A percentile compares a stretch with the other conserved stretches of the same genome.
Conservation (phyloP, 352 stramenopile species). For the Pythium coloratum region DNA sequence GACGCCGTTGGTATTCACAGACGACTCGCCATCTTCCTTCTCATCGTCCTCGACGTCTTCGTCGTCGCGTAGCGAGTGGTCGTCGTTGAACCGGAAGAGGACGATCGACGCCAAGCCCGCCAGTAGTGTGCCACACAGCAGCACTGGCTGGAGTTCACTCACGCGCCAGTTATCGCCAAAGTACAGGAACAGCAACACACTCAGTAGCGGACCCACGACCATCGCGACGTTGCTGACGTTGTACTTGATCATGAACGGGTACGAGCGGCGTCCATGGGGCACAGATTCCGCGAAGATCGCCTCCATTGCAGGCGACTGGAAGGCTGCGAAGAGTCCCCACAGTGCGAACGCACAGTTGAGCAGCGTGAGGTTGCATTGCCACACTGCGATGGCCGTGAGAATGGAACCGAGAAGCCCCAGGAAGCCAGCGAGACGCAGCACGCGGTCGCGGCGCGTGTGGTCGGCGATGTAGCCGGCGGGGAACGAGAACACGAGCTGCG, state of each 20-base stretch:
- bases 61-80: constrained; percentile 43
- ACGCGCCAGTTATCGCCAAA: constrained; percentile 68
- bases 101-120: constrained; percentile 43
- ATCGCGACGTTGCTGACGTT: constrained; percentile 74
- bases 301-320: constrained; percentile 74
- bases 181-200: constrained; percentile 63
- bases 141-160: constrained; percentile 52
- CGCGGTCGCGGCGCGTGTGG: constrained; percentile 63
- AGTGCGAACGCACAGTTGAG: constrained; percentile 68
- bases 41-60: constrained; percentile 17
- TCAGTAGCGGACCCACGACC: constrained; percentile 55
- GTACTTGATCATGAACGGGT: constrained; percentile 85
- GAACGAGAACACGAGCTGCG: constrained; percentile 76
- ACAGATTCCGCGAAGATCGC: constrained; percentile 79
- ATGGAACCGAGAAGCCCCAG: constrained; percentile 47
- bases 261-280: constrained; percentile 59
- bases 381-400: constrained; percentile 61
- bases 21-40: neutral
- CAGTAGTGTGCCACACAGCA: constrained; percentile 55
- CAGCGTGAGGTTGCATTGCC: constrained; percentile 37
- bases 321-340: constrained; percentile 68
- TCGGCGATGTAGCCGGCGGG: constrained; percentile 69
- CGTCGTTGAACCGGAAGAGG: constrained; percentile 68
- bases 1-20: neutral
- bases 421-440: constrained; percentile 57